Percentiles rank a stretch among this genome's conserved stretches.
Evolutionary conservation across 1,139 yeast species (phyloP).

Genomic region (Pichia norvegensis): DNA sequence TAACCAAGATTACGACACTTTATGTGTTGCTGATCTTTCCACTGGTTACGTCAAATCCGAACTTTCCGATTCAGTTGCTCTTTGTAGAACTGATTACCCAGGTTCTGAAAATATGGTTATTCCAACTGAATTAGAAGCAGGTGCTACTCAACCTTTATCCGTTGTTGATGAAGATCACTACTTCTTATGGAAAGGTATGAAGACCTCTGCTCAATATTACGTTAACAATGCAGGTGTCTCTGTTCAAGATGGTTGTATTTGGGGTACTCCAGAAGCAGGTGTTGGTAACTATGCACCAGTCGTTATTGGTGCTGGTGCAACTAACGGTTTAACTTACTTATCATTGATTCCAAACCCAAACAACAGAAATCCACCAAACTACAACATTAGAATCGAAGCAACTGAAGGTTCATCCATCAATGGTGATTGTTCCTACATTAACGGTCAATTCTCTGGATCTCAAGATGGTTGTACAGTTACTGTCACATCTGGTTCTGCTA

Average conservation of each 20-base stretch:
- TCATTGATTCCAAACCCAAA: slow-evolving; percentile 95
- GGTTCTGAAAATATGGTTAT: slow-evolving; percentile 97
- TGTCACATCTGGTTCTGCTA: slow-evolving; percentile 74
- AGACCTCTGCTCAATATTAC: slow-evolving; percentile 92
- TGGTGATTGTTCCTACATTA: slow-evolving; percentile 75
- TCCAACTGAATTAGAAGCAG: slow-evolving; percentile 76
- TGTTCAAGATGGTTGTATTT: slow-evolving; percentile 81
- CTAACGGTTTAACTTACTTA: slow-evolving; percentile 72
- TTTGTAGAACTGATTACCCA: slow-evolving; percentile 98
- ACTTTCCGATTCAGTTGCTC: slow-evolving; percentile 59
- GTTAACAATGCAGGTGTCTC: slow-evolving; percentile 95
- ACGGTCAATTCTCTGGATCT: slow-evolving; percentile 64
- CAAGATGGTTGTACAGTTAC: slow-evolving; percentile 90
- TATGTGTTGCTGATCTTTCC: slow-evolving; percentile 80
- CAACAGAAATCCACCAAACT: slow-evolving; percentile 70
- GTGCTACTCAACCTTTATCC: slow-evolving; percentile 56
- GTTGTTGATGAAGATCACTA: slow-evolving; percentile 72
- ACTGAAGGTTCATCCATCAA: slow-evolving; percentile 49
- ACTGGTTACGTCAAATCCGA: slow-evolving; percentile 64
- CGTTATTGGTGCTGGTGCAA: slow-evolving; percentile 86
- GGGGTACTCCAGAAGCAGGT: slow-evolving; percentile 78
- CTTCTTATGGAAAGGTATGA: slow-evolving; percentile 74
- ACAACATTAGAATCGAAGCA: slow-evolving; percentile 78
- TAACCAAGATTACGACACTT: slow-evolving; percentile 50
- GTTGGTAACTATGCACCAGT: slow-evolving; percentile 98